Conservation (phyloP, 495 filamentous ascomycete species). For the Penicillium mononematosum region DNA sequence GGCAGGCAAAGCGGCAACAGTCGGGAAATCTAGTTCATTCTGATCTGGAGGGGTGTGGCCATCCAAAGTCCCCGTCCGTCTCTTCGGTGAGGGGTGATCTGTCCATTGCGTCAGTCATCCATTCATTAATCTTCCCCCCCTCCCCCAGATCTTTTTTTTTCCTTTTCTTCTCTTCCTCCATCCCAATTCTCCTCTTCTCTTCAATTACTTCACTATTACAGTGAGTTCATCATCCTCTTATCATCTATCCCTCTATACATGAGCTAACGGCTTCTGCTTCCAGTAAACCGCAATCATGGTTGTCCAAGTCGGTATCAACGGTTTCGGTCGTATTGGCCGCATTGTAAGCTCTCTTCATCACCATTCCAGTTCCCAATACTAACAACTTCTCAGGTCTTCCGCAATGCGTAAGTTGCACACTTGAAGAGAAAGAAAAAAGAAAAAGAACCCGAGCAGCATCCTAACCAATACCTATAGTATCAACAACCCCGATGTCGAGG, state of each 20-base stretch:
- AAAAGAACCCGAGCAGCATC: neutral
- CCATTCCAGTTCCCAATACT: constrained; percentile 7
- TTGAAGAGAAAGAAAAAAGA: neutral
- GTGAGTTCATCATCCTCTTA: constrained; percentile 20
- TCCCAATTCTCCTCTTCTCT: constrained; percentile 20
- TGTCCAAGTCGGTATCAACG: constrained; percentile 92
- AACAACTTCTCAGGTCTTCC: constrained; percentile 57
- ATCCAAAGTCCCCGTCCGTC: constrained; percentile 27
- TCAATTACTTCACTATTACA: constrained; percentile 24
- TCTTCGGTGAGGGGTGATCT: constrained; percentile 40
- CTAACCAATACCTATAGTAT: constrained; percentile 59
- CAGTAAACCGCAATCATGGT: constrained; percentile 40
- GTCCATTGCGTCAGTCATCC: constrained; percentile 48
- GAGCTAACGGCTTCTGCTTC: constrained; percentile 14
- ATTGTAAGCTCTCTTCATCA: constrained; percentile 58
- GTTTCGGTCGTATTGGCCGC: constrained; percentile 98
- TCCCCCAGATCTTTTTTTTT: constrained; percentile 25
- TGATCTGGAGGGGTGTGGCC: constrained; percentile 18
- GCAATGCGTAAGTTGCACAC: constrained; percentile 64
- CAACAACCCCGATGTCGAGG: constrained; percentile 77
- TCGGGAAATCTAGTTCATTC: constrained; percentile 28
- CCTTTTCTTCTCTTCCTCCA: constrained; percentile 35
- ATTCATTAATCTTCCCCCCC: constrained; percentile 30
- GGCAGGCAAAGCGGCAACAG: constrained; percentile 36
- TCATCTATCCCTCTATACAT: neutral